Base-by-base conservation (phyloP, 768 basidiomycete species). In the Rhodosporidiobolus sp. region DNA sequence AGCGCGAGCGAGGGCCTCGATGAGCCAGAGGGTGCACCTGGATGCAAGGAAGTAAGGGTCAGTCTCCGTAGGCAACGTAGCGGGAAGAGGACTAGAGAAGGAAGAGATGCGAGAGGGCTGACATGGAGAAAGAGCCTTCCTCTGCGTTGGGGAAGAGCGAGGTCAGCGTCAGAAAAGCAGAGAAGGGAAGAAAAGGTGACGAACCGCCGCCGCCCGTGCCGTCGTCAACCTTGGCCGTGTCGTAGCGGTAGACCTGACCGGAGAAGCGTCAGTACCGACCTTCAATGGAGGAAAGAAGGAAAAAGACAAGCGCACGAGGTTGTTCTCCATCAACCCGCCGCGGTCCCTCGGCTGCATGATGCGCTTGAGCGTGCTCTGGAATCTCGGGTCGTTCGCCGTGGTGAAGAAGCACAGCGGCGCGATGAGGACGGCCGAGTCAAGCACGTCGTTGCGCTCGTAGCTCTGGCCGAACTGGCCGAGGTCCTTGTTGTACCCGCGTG, bases 331-430 rank as follows among this genome's bases (percentile, higher is more conserved):
- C 17, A 34, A 24, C 19, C 45, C 94, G 0, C 94, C 94, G 65
- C 90, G 86, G 80, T 97, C 94, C 0, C 90, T 92, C 34, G 90
- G 88, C 80, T 86, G 89, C 82, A 97, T 78, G 69, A 97, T 91
- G 62, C 87, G 86, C 79, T 88, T 89, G 68, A 99, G 82, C 4
- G 94, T 97, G 75, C 84, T 88, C 72, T 90, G 84, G 82, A 99
- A 98, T 52, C 94, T 84, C 8, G 92, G 91, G 79, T 98, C 94
- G 43, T 80, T 80, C 11, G 83, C 82, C 16, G 79, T 79, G 56
- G 75, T 79, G 83, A 96, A 95, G 84, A 95, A 96, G 45, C 92
- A 90, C 49, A 94, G 84, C 2, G 94, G 93, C 90, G 92, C 93
- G 77, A 94, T 92, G 56, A 94, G 83, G 61, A 96, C 87, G 22